These are phyloP conservation scores for Suhomyces bolitotheri DNA, from an alignment of 1,139 yeast genomes.

Conservation along the genomic window DNA sequence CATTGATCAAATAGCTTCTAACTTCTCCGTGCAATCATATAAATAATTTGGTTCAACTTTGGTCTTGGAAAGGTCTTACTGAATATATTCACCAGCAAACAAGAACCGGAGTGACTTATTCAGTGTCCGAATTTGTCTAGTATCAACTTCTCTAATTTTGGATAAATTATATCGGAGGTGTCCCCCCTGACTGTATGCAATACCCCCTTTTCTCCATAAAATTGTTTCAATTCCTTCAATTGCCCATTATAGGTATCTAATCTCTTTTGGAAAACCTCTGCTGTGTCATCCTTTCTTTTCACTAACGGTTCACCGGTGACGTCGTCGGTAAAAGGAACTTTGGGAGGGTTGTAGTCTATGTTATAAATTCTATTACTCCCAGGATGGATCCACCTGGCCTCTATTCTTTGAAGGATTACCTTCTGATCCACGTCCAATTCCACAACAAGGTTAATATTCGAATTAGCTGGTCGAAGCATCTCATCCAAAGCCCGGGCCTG, in stretches of 20 bases:
- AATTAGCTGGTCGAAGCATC: constrained; percentile 38
- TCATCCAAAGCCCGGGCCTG: constrained; percentile 67
- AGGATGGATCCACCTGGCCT: constrained; percentile 80
- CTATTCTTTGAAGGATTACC: constrained; percentile 77
- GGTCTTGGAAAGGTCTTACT: no score
- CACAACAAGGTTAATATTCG: constrained; percentile 69
- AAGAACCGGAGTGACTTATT: no score
- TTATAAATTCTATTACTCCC: constrained; percentile 88
- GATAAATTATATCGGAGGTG: constrained; percentile 81
- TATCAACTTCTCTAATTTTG: constrained; percentile 55
- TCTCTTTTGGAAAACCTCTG: constrained; percentile 65
- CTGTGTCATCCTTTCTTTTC: constrained; percentile 80
- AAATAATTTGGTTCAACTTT: no score
- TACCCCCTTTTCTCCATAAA: constrained; percentile 54
- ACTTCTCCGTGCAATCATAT: no score
- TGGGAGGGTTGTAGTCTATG: constrained; percentile 86
- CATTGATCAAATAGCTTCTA: no score
- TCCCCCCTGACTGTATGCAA: constrained; percentile 66
- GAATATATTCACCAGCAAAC: no score
- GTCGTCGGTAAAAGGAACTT: constrained; percentile 76
- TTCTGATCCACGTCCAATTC: constrained; percentile 81
- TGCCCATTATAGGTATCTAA: constrained; percentile 61
- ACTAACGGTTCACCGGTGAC: constrained; percentile 82
- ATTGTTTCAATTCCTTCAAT: constrained; percentile 64
- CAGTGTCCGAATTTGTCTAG: no score